Evolutionary conservation across 1,139 yeast genomes (phyloP).

Genomic region (Hyphopichia burtonii): DNA sequence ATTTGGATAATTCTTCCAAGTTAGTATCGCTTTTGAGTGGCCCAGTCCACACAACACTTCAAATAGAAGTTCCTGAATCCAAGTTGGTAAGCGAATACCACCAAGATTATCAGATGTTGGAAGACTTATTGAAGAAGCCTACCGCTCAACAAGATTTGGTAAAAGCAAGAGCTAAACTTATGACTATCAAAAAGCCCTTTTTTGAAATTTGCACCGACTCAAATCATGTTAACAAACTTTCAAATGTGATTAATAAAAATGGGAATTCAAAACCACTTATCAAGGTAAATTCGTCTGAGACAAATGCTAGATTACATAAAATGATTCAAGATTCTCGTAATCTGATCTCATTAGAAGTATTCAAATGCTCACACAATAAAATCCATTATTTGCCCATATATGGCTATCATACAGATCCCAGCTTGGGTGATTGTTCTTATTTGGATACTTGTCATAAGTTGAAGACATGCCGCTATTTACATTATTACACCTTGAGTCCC

Average conservation of each 20-base stretch:
- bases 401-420: slow-evolving; percentile 54
- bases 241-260: slow-evolving; percentile 15
- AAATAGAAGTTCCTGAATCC: background rate
- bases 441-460: slow-evolving; percentile 91
- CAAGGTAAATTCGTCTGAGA: slow-evolving; percentile 16
- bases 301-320: slow-evolving; percentile 16
- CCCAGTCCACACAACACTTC: background rate
- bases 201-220: slow-evolving; percentile 51
- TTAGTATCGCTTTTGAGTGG: background rate
- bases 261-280: slow-evolving; percentile 7
- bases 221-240: slow-evolving; percentile 41
- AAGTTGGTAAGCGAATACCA: background rate
- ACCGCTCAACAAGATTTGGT: slow-evolving; percentile 37
- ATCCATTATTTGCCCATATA: slow-evolving; percentile 66
- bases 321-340: slow-evolving; percentile 12
- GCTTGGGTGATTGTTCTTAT: slow-evolving; percentile 90
- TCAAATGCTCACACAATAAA: slow-evolving; percentile 45
- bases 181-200: slow-evolving; percentile 42
- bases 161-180: slow-evolving; percentile 38
- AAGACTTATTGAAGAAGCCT: slow-evolving; percentile 16
- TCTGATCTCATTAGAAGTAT: slow-evolving; percentile 23
- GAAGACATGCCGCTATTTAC: slow-evolving; percentile 76
- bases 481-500: slow-evolving; percentile 68
- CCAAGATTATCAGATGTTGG: slow-evolving; percentile 10
- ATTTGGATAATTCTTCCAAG: background rate